Base-by-base conservation (phyloP, 495 filamentous ascomycete species). In the Filosporella fistucella region DNA sequence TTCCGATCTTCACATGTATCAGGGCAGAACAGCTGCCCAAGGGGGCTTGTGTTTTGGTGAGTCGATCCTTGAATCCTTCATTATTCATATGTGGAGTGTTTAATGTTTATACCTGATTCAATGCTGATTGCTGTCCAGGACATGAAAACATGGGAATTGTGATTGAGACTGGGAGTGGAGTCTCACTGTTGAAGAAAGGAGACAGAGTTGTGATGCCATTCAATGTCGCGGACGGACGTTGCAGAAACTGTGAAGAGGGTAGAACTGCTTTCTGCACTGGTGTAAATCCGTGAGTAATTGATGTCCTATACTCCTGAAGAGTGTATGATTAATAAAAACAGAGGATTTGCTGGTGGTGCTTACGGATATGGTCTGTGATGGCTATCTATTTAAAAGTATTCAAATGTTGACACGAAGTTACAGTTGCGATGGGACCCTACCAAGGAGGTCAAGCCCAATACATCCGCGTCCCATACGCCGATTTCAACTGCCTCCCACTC, bases 321-420 rank as follows among this genome's bases (percentile, higher is more conserved):
- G 9, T 13, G 14, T 38, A 22, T 11, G 24, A 29, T 3, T 39
- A 12, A 2, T 1, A 3, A 11, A 32, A 12, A 3, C 21, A 49
- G 44, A 16, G 75, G 76, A 0, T 80, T 80, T 57, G 76, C 76
- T 8, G 76, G 77, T 20, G 77, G 77, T 16, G 74, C 75, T 40
- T 81, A 80, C 55, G 76, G 77, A 50, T 80, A 80, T 37, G 76
- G n/a, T n/a, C n/a, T n/a, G n/a, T n/a, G n/a, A n/a, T n/a, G n/a
- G n/a, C n/a, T n/a, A n/a, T n/a, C n/a, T n/a, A n/a, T n/a, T n/a
- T n/a, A n/a, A n/a, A n/a, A n/a, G n/a, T n/a, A n/a, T n/a, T n/a
- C n/a, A n/a, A n/a, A n/a, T n/a, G n/a, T n/a, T n/a, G n/a, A n/a
- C n/a, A n/a, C n/a, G n/a, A n/a, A n/a, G n/a, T n/a, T n/a, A n/a